Base-by-base conservation (phyloP, 768 basidiomycete species). In the Podaxis carcinomalis region DNA sequence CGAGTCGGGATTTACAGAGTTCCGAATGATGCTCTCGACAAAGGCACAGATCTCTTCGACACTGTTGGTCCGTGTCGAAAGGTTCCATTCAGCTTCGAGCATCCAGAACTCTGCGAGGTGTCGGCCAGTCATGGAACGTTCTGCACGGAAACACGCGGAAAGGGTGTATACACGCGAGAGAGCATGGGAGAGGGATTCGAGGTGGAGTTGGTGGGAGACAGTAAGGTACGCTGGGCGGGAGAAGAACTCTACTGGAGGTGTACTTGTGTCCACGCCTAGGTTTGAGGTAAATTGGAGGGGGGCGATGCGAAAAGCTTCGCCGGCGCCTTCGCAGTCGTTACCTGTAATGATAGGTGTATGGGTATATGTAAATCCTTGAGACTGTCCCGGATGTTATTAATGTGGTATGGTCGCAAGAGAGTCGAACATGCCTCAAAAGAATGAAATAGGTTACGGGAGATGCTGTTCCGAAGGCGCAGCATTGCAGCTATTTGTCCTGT, bases 21-120 rank as follows among this genome's bases (percentile, higher is more conserved):
- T 66, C 54, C 70, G 67, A 42, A 76, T 62, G 14, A 74, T 72
- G 37, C 68, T 69, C 65, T 81, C 79, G 1, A 78, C 75, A 7
- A 78, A 67, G 19, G 69, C 70, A 57, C 78, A 80, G 16, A 81
- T 69, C 16, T 75, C 76, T 77, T 84, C 64, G 82, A 78, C 56
- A 74, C 78, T 64, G 52, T 69, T 46, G 10, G 36, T 59, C 32
- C 62, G 57, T 11, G 67, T 57, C 13, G 56, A 66, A 49, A 78
- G 75, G 2, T 86, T 86, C 83, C 93, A 88, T 70, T 99, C 97
- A 0, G 92, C 95, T 75, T 99, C 97, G 57, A 98, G 84, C 97
- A 99, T 99, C 91, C 93, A 98, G 73, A 99, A 99, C 72, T 99
- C 97, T 54, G 93, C 87, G 11, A 99, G 83, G 70, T 99, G 97